Evolutionary conservation across 805 yeast genomes (phyloP).

Genomic region (Tetrapisispora pingtungensis): DNA sequence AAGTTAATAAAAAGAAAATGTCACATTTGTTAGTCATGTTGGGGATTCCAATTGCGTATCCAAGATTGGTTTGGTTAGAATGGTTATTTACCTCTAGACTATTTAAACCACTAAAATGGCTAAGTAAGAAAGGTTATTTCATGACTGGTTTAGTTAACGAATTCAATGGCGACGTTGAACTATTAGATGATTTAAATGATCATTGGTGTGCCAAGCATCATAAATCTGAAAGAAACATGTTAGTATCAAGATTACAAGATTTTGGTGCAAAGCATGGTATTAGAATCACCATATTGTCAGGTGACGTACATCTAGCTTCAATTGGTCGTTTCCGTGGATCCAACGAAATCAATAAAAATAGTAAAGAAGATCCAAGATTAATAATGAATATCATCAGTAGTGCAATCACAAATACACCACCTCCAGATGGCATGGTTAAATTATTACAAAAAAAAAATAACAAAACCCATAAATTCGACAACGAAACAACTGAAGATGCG

Average conservation of each 20-base stretch:
- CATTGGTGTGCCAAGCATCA: conserved; percentile 94
- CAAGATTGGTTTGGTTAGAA: conserved; percentile 88
- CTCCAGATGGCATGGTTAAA: conserved; percentile 77
- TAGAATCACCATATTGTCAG: conserved; percentile 76
- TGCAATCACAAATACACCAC: conserved; percentile 88
- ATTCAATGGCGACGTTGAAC: conserved; percentile 85
- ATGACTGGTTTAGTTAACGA: conserved; percentile 74
- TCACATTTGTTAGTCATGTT: conserved; percentile 74
- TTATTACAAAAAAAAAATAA: conserved; percentile 58
- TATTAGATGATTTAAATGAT: conserved; percentile 86
- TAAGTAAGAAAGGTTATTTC: conserved; percentile 52
- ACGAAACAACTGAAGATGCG: conserved; percentile 64
- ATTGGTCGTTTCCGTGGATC: conserved; percentile 66
- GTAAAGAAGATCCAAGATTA: conserved; percentile 58
- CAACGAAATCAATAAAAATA: conserved; percentile 36
- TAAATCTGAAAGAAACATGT: conserved; percentile 69
- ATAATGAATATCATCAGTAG: conserved; percentile 80
- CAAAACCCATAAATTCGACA: conserved; percentile 53
- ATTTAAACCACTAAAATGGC: conserved; percentile 52
- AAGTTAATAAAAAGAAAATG: conserved; percentile 39
- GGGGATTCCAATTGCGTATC: conserved; percentile 93
- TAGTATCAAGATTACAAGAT: conserved; percentile 50
- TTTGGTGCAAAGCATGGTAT: conserved; percentile 57
- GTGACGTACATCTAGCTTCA: conserved; percentile 89
- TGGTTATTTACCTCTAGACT: conserved; percentile 51